Percentiles rank a stretch among this genome's conserved stretches.
These are phyloP conservation scores for Naematelia aurantialba DNA, from an alignment of 768 basidiomycete species.

Conservation along the genomic window DNA sequence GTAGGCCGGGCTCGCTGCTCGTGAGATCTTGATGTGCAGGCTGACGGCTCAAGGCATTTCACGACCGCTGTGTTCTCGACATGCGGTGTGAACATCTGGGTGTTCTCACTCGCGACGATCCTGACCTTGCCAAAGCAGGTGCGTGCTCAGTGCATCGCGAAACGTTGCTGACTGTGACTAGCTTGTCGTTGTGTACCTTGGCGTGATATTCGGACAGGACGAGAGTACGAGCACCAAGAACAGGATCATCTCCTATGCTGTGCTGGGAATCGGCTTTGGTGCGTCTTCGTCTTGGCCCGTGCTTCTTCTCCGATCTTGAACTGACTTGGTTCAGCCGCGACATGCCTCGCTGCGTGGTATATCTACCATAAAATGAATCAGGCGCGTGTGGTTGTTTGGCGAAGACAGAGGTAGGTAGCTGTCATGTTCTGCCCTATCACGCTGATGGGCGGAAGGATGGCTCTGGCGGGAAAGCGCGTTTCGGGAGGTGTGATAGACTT, in stretches of 20 bases:
- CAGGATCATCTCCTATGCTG: constrained; percentile 65
- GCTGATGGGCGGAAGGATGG: constrained; percentile 16
- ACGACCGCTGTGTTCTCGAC: constrained; percentile 46
- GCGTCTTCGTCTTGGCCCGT: constrained; percentile 8
- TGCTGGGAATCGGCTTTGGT: constrained; percentile 62
- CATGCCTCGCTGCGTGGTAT: constrained; percentile 62
- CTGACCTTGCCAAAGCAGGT: constrained; percentile 49
- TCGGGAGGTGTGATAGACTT: constrained; percentile 10
- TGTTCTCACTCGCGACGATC: constrained; percentile 41
- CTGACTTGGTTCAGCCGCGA: constrained; percentile 29
- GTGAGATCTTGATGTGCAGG: too few species aligned
- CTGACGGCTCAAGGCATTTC: constrained; percentile 21
- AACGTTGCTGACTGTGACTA: constrained; percentile 41
- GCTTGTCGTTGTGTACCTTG: constrained; percentile 85
- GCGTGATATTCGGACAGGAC: constrained; percentile 54
- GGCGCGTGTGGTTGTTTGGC: constrained; percentile 43
- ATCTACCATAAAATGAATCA: constrained; percentile 46
- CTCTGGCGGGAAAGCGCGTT: constrained; percentile 29
- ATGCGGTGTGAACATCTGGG: constrained; percentile 44
- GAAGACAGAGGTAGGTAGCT: constrained; percentile 33
- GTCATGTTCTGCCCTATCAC: background rate
- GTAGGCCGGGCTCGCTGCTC: constrained; percentile 20
- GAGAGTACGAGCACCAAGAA: constrained; percentile 54
- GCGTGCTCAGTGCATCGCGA: constrained; percentile 2
- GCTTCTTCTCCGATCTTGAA: background rate